Conservation (phyloP, 1,284 basidiomycete species). For the Ceratobasidium sp. region DNA sequence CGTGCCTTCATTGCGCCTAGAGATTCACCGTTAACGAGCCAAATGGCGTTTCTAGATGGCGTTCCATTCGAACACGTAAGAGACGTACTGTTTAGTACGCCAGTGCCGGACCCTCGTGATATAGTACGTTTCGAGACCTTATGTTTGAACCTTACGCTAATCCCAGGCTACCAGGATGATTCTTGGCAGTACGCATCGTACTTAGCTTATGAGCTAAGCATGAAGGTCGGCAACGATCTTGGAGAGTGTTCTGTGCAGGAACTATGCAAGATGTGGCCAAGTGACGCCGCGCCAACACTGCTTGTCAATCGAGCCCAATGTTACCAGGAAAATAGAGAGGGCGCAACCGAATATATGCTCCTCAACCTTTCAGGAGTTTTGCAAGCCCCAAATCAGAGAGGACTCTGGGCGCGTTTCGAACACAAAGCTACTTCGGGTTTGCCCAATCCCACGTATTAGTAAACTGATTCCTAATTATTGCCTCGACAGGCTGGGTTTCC, state of each 20-base stretch:
- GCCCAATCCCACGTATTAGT: background rate
- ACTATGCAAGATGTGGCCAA: background rate
- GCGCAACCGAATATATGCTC: background rate
- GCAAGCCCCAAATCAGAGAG: background rate
- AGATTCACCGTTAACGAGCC: background rate
- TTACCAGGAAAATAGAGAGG: background rate
- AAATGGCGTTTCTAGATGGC: background rate
- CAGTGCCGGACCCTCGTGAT: background rate
- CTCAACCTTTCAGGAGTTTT: background rate
- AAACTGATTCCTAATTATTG: background rate
- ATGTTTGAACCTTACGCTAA: background rate
- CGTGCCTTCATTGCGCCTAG: background rate
- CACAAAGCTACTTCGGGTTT: background rate
- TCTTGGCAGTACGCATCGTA: constrained; percentile 2
- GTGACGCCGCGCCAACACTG: background rate
- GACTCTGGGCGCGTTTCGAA: constrained; percentile 1
- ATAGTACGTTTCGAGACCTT: background rate
- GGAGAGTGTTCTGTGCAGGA: background rate
- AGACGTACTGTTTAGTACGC: background rate
- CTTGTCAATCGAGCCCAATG: background rate
- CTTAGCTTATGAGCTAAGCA: background rate
- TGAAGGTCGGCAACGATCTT: background rate
- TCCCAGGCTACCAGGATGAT: background rate
- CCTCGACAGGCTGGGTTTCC: background rate
- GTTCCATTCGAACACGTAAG: background rate